Evolutionary conservation across 192 early-diverging fungal genomes (phyloP).

Genomic region (Backusella westeae): DNA sequence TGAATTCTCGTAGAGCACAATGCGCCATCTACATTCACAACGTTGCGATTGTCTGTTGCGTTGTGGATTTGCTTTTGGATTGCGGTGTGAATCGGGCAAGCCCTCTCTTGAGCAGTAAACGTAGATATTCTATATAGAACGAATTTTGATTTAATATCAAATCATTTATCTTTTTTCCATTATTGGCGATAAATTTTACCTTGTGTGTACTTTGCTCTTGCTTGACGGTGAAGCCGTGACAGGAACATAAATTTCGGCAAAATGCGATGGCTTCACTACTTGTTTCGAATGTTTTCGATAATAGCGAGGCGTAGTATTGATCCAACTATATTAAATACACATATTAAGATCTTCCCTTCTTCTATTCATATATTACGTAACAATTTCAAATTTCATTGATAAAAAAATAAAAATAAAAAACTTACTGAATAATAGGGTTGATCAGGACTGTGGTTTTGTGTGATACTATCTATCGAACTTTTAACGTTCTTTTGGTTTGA

Average conservation of each 20-base stretch:
- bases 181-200: constrained; percentile 19
- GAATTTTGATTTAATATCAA: neutral
- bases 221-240: constrained; percentile 56
- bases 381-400: neutral
- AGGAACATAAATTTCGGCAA: constrained; percentile 46
- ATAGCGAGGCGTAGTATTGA: constrained; percentile 7
- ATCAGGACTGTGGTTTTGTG: constrained; percentile 15
- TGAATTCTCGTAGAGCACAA: constrained; percentile 54
- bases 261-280: constrained; percentile 39
- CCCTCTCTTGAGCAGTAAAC: constrained; percentile 61
- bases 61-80: constrained; percentile 48
- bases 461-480: neutral
- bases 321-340: constrained; percentile 16
- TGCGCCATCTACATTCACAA: constrained; percentile 61
- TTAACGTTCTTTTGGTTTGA: neutral
- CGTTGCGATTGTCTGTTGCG: constrained; percentile 53
- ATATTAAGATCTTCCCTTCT: neutral
- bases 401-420: neutral
- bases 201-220: constrained; percentile 58
- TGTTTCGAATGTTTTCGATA: constrained; percentile 13
- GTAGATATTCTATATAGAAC: constrained; percentile 48
- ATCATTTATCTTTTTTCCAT: neutral
- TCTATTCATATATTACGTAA: neutral
- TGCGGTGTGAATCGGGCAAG: constrained; percentile 50
- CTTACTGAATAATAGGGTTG: constrained; percentile 14